Evolutionary conservation across 2,329 filamentous ascomycete species (phyloP).

Genomic region (Xylariaceae sp.): DNA sequence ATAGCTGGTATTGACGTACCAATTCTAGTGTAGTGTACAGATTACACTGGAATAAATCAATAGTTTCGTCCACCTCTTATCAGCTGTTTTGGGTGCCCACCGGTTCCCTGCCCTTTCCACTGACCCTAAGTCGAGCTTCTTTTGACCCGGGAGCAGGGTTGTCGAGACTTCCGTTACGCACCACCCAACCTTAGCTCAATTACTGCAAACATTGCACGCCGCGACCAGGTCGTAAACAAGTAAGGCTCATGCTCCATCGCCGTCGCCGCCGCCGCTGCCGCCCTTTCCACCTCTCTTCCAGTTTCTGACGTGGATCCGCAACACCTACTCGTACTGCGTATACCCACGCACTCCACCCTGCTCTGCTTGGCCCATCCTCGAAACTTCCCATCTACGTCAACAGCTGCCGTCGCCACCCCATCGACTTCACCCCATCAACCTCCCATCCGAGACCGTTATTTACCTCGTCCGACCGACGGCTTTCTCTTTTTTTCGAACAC

Average conservation of each 20-base stretch:
- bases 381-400: slow-evolving; percentile 10
- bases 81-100: not conserved
- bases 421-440: slow-evolving; percentile 1
- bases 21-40: too few relatives aligned
- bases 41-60: too few relatives aligned
- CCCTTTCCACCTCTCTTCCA: slow-evolving; percentile 6
- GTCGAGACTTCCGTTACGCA: slow-evolving; percentile 3
- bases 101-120: not conserved
- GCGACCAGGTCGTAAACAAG: not conserved
- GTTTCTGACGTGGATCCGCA: slow-evolving; percentile 23
- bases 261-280: not conserved
- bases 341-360: slow-evolving; percentile 22
- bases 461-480: slow-evolving; percentile 9
- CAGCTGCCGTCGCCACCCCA: slow-evolving; percentile 1
- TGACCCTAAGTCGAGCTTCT: slow-evolving; percentile 1
- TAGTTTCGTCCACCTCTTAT: slow-evolving; percentile 6
- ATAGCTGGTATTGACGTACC: too few relatives aligned
- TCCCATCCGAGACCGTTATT: slow-evolving; percentile 3
- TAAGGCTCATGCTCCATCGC: slow-evolving; percentile 3
- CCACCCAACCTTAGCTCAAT: not conserved
- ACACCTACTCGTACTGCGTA: slow-evolving; percentile 21
- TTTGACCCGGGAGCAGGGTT: slow-evolving; percentile 3
- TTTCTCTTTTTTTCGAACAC: slow-evolving; percentile 10
- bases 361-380: slow-evolving; percentile 18
- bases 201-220: slow-evolving; percentile 2